Percentiles rank a stretch among this genome's conserved stretches.
Conservation (phyloP, 179 eudicot genomes). For the Beta lomatogona region DNA sequence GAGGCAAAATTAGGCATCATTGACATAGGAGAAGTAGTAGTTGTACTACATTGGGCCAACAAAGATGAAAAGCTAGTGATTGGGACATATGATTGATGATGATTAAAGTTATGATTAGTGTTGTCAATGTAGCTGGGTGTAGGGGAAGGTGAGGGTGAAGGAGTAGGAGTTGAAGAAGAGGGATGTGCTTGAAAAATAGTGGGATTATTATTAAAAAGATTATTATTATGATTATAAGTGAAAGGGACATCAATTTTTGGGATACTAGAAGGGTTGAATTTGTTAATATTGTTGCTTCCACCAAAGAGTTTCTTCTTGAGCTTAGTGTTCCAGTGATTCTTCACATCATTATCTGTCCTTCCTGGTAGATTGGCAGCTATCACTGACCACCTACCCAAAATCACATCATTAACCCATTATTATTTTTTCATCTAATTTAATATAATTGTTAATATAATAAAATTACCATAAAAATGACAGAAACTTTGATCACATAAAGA, state of each 20-base stretch:
- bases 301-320: slow-evolving; percentile 54
- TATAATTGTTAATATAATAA: neutral
- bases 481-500: slow-evolving; percentile 9
- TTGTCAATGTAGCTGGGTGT: slow-evolving; percentile 10
- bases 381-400: slow-evolving; percentile 56
- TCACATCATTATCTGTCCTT: slow-evolving; percentile 71
- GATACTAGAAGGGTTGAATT: slow-evolving; percentile 12
- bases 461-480: slow-evolving; percentile 6
- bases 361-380: slow-evolving; percentile 62
- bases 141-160: slow-evolving; percentile 15
- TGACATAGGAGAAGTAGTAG: slow-evolving; percentile 24
- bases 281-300: slow-evolving; percentile 9
- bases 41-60: slow-evolving; percentile 28
- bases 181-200: slow-evolving; percentile 20
- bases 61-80: slow-evolving; percentile 27
- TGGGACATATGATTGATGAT: slow-evolving; percentile 25
- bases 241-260: slow-evolving; percentile 29
- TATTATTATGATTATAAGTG: slow-evolving; percentile 15
- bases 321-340: slow-evolving; percentile 72
- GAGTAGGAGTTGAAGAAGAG: slow-evolving; percentile 22
- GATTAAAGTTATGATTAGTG: neutral
- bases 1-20: slow-evolving; percentile 13
- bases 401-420: slow-evolving; percentile 21
- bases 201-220: slow-evolving; percentile 8
- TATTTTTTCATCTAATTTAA: neutral